Base-by-base conservation (phyloP, 2,329 filamentous ascomycete species). In the Grosmannia serpens region DNA sequence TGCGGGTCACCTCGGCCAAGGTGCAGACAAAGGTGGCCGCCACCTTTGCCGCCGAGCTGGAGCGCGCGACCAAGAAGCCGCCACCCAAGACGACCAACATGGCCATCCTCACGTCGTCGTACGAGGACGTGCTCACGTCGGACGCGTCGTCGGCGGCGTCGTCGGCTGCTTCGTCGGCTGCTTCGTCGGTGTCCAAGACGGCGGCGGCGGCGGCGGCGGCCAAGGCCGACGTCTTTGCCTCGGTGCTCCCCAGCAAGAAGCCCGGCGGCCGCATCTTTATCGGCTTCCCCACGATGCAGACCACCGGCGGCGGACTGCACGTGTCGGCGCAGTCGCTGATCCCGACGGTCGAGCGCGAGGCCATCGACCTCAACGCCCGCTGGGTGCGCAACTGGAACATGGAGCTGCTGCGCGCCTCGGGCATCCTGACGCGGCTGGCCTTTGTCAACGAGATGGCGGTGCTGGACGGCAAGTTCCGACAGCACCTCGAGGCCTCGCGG, bases 241-340 rank as follows among this genome's bases (percentile, higher is more conserved):
- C 91, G 1, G 91, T 99, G 1, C 74, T 97, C 6, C 94, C 94
- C 2, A 90, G 83, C 59, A 95, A 91, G 70, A 88, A 89, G 65
- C 81, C 82, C 0, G 83, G 83, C 10, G 94, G 94, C 8, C 86
- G 89, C 57, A 88, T 99, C 58, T 99, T 97, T 67, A 99, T 99
- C 67, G 94, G 94, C 0, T 99, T 99, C 68, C 92, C 94, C 3
- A 99, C 94, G 1, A 91, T 92, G 65, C 94, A 99, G 74, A 99
- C 94, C 0, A 99, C 95, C 0, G 94, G 92, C 58, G 85, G 92
- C 31, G 88, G 92, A 20, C 88, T 95, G 69, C 94, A 99, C 70
- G 88, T 99, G 33, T 97, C 92, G 15, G 94, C 94, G 0, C 94
- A 91, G 1, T 96, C 92, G 0, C 86, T 99, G 17, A 99, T 99